Evolutionary conservation across 345 rosid species (phyloP).

Genomic region (Rhizophora apiculata): DNA sequence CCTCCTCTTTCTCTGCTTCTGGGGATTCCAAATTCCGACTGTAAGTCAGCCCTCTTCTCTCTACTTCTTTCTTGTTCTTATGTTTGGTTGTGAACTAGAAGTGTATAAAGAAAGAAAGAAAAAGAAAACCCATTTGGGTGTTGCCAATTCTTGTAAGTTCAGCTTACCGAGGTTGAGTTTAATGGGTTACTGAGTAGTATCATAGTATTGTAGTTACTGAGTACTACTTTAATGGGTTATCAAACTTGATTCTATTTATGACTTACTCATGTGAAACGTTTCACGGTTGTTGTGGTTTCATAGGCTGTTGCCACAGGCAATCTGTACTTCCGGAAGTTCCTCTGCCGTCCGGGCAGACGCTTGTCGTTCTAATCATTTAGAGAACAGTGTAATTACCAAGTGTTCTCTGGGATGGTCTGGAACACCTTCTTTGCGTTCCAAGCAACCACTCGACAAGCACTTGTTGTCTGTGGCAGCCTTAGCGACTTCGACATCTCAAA

Average conservation of each 20-base stretch:
- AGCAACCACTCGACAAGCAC: slow-evolving; percentile 27
- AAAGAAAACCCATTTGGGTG: no score
- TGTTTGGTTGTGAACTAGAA: no score
- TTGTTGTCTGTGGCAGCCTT: slow-evolving; percentile 48
- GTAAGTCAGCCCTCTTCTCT: not conserved
- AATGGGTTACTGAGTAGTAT: no score
- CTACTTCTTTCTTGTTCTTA: not conserved
- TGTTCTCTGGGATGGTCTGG: slow-evolving; percentile 33
- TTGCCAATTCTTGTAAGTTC: no score
- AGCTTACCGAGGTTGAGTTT: no score
- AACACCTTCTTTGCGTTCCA: slow-evolving; percentile 22
- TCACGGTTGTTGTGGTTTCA: slow-evolving; percentile 7
- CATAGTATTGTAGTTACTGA: no score
- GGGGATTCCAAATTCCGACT: slow-evolving; percentile 17
- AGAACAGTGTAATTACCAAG: slow-evolving; percentile 22
- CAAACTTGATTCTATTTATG: not conserved
- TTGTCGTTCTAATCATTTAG: slow-evolving; percentile 23
- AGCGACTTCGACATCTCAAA: slow-evolving; percentile 51
- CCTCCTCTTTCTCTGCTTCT: slow-evolving; percentile 25
- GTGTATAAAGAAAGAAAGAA: no score
- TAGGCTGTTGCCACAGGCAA: slow-evolving; percentile 44
- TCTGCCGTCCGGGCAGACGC: slow-evolving; percentile 37
- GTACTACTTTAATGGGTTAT: not conserved
- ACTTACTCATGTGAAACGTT: not conserved
- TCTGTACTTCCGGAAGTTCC: slow-evolving; percentile 36